These are phyloP conservation scores for Apium graveolens DNA, from an alignment of 129 eudicot species.

Conservation along the genomic window DNA sequence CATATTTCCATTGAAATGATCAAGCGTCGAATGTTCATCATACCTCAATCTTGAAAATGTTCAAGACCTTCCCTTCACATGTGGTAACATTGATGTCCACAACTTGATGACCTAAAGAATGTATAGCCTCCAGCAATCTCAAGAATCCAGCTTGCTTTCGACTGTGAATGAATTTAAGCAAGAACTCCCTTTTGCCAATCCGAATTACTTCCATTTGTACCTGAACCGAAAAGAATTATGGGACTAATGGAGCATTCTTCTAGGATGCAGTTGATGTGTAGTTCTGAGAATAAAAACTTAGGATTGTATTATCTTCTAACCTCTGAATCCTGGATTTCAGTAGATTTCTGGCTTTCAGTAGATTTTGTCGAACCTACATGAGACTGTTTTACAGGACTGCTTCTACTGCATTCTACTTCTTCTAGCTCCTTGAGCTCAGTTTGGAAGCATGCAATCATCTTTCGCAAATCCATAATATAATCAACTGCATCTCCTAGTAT, in stretches of 20 bases:
- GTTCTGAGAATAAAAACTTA: neutral
- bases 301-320: slow-evolving; percentile 22
- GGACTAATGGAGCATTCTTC: neutral
- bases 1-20: too few species aligned
- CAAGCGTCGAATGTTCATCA: neutral
- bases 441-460: slow-evolving; percentile 23
- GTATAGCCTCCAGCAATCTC: slow-evolving; percentile 51
- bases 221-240: too few species aligned
- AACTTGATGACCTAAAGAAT: slow-evolving; percentile 48
- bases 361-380: slow-evolving; percentile 11
- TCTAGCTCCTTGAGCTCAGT: slow-evolving; percentile 41
- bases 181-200: slow-evolving; percentile 26
- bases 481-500: slow-evolving; percentile 74
- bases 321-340: slow-evolving; percentile 28
- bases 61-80: slow-evolving; percentile 37
- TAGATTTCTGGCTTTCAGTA: slow-evolving; percentile 16
- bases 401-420: slow-evolving; percentile 28
- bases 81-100: slow-evolving; percentile 51
- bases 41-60: slow-evolving; percentile 48
- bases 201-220: slow-evolving; percentile 46
- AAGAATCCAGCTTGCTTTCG: slow-evolving; percentile 40
- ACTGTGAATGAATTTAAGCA: slow-evolving; percentile 37
- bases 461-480: slow-evolving; percentile 56
- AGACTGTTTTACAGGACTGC: slow-evolving; percentile 19
- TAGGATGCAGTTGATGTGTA: neutral